phyloP scores from a whole-genome alignment of 768 basidiomycete species.

The Podaxis mareebaensis region DNA sequence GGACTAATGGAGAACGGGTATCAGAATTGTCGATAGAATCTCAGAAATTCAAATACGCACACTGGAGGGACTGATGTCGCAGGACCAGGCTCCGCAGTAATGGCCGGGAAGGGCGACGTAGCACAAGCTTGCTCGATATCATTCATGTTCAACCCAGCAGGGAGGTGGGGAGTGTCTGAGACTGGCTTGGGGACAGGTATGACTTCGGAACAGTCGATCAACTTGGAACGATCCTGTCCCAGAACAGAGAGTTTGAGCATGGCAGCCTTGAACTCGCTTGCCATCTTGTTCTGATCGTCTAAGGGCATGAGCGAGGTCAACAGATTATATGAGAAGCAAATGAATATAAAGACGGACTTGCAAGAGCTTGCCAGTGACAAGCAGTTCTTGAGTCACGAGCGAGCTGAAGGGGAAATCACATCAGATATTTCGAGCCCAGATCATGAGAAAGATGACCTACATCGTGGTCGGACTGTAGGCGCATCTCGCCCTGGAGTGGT shows the following conservation, averaged over 20 bases:
- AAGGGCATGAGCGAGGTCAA: neutral
- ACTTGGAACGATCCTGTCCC: constrained; percentile 35
- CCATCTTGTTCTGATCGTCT: constrained; percentile 36
- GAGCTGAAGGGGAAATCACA: constrained; percentile 20
- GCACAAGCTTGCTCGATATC: constrained; percentile 38
- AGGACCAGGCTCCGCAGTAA: constrained; percentile 4
- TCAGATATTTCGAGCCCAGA: neutral
- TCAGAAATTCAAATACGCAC: neutral
- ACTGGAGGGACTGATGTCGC: constrained; percentile 8
- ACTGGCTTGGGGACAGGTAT: constrained; percentile 36
- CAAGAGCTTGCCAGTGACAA: constrained; percentile 48
- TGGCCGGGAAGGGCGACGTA: constrained; percentile 32
- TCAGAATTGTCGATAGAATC: neutral
- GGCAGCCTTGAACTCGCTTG: constrained; percentile 37
- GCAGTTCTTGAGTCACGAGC: constrained; percentile 43
- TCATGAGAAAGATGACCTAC: constrained; percentile 20
- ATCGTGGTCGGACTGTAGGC: constrained; percentile 43
- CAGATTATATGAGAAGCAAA: neutral
- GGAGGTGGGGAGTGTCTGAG: constrained; percentile 30
- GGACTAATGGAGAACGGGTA: neutral
- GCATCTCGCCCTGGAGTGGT: constrained; percentile 41
- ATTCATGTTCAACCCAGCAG: constrained; percentile 28
- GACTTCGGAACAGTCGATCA: constrained; percentile 48
- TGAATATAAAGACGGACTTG: constrained; percentile 26
- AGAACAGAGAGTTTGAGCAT: constrained; percentile 45